phyloP scores from a whole-genome alignment of 108 stramenopile genomes.

The Conticribra guillardii region DNA sequence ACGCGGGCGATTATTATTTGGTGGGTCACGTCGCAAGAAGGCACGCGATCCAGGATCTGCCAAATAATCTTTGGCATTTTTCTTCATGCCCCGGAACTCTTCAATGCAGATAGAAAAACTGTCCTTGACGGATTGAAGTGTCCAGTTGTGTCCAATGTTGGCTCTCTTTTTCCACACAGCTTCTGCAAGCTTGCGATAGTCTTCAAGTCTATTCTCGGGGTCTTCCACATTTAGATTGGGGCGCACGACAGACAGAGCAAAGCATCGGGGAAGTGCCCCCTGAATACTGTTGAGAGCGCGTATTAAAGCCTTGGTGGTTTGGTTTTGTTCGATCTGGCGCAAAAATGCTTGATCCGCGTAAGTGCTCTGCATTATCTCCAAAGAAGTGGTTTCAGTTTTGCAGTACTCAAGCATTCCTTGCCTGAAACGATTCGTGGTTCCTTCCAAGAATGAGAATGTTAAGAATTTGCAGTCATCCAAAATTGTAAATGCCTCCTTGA shows the following conservation, averaged over 20 bases:
- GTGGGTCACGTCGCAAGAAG: conserved; percentile 33
- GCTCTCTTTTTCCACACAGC: conserved; percentile 31
- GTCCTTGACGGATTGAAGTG: conserved; percentile 20
- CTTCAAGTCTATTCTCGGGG: conserved; percentile 17
- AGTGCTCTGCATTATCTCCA: conserved; percentile 19
- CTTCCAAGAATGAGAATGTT: conserved; percentile 23
- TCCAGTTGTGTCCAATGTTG: conserved; percentile 1
- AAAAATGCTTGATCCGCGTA: conserved; percentile 34
- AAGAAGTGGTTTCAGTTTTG: conserved; percentile 20
- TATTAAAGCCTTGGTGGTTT: conserved; percentile 31
- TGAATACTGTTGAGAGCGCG: conserved; percentile 20
- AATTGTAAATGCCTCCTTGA: conserved; percentile 38
- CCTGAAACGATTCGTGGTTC: conserved; percentile 29
- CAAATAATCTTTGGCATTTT: conserved; percentile 45
- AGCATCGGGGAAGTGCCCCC: conserved; percentile 24
- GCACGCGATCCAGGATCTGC: conserved; percentile 10
- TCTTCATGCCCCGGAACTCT: conserved; percentile 44
- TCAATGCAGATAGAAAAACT: conserved; percentile 22
- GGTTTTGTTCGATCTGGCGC: conserved; percentile 21
- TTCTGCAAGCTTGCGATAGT: conserved; percentile 36
- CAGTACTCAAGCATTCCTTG: conserved; percentile 43
- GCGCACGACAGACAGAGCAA: conserved; percentile 34
- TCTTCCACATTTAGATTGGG: conserved; percentile 11
- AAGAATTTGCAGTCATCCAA: conserved; percentile 41
- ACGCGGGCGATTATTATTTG: conserved; percentile 5